phyloP scores from a whole-genome alignment of 169 alveolate genomes.

The Plasmodium gonderi region DNA sequence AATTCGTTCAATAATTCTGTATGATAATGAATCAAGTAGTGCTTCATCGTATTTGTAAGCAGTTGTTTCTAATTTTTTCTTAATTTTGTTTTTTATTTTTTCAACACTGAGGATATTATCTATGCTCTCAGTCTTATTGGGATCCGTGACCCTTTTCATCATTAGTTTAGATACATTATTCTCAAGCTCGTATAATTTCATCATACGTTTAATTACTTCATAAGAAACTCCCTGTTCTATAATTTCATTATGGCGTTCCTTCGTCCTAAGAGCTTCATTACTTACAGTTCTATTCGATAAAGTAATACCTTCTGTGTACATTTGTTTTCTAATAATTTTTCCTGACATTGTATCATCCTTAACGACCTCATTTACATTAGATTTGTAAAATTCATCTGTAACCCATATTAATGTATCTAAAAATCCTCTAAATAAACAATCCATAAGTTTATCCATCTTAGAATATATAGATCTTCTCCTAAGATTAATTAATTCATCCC shows the following conservation, averaged over 20 bases:
- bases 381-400: constrained; percentile 29
- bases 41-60: neutral
- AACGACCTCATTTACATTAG: neutral
- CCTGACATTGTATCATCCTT: constrained; percentile 1
- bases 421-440: constrained; percentile 51
- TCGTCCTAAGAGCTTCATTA: constrained; percentile 28
- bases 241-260: constrained; percentile 46
- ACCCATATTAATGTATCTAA: constrained; percentile 34
- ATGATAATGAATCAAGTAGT: neutral
- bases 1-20: constrained; percentile 33
- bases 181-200: constrained; percentile 28
- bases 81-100: neutral
- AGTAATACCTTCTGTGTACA: constrained; percentile 28
- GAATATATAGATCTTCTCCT: constrained; percentile 30
- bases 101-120: neutral
- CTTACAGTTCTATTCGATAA: constrained; percentile 43
- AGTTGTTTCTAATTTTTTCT: neutral
- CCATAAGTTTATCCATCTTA: constrained; percentile 7
- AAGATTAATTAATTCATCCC: constrained; percentile 11
- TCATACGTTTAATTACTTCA: constrained; percentile 24
- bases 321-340: constrained; percentile 38
- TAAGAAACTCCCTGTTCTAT: neutral
- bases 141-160: constrained; percentile 4
- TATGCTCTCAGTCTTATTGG: neutral
- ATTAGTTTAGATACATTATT: constrained; percentile 11